These are phyloP conservation scores for Gliomastix tumulicola DNA, from an alignment of 2,329 filamentous ascomycete genomes.

Conservation along the genomic window DNA sequence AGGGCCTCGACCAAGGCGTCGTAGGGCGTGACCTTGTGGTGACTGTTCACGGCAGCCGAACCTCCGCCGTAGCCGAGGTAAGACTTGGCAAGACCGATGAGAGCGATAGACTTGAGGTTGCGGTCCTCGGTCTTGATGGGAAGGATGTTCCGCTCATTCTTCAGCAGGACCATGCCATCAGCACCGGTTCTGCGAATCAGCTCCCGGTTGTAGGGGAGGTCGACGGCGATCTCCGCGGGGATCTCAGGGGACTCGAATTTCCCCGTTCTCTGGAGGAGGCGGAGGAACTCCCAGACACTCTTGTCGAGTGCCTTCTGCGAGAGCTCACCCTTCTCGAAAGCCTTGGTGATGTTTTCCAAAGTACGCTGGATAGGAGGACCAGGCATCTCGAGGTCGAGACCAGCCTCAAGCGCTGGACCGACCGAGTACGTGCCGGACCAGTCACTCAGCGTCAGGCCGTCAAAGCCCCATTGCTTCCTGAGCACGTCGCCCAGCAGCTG, in stretches of 20 bases:
- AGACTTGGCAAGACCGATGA: conserved; percentile 21
- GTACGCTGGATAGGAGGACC: conserved; percentile 19
- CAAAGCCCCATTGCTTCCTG: conserved; percentile 35
- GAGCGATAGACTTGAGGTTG: conserved; percentile 15
- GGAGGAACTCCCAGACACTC: conserved; percentile 18
- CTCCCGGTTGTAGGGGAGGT: conserved; percentile 13
- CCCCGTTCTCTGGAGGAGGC: conserved; percentile 17
- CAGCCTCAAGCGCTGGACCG: conserved; percentile 19
- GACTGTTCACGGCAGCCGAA: conserved; percentile 21
- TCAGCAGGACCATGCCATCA: conserved; percentile 55
- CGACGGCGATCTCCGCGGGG: conserved; percentile 6
- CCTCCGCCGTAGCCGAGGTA: conserved; percentile 21
- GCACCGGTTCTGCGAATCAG: conserved; percentile 15
- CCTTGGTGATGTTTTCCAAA: conserved; percentile 11
- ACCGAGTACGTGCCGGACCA: conserved; percentile 31
- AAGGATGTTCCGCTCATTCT: conserved; percentile 50
- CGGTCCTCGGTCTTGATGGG: conserved; percentile 30
- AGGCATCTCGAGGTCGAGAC: conserved; percentile 26
- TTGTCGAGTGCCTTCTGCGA: conserved; percentile 13
- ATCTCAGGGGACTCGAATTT: conserved; percentile 8
- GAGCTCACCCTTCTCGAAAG: conserved; percentile 12
- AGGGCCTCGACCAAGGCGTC: conserved; percentile 16
- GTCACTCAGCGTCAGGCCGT: conserved; percentile 38
- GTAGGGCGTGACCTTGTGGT: conserved; percentile 21
- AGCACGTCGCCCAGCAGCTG: no score